phyloP scores from a whole-genome alignment of 371 early-diverging fungal species.

The Apophysomyces elegans region DNA sequence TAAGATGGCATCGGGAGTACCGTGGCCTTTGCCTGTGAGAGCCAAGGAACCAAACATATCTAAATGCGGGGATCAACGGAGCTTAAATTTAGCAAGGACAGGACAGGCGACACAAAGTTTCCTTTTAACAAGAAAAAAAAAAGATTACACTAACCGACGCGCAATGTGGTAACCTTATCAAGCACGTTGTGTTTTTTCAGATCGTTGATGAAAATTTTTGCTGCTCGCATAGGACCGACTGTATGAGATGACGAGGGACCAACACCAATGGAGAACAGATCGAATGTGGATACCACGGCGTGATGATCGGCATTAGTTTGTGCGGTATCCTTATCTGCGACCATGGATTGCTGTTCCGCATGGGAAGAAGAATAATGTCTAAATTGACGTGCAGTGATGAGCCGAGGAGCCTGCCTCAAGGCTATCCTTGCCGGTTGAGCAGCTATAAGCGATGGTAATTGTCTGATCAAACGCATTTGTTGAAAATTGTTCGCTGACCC shows the following conservation, averaged over 20 bases:
- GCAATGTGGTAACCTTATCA: slow-evolving; percentile 68
- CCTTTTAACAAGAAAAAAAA: not conserved
- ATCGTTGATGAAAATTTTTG: slow-evolving; percentile 91
- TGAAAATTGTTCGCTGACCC: slow-evolving; percentile 3
- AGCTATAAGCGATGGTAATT: not conserved
- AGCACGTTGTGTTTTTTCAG: slow-evolving; percentile 75
- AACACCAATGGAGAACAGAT: slow-evolving; percentile 94
- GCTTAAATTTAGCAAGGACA: not conserved
- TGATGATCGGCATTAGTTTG: slow-evolving; percentile 53
- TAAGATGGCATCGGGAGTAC: slow-evolving; percentile 89
- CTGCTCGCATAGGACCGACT: slow-evolving; percentile 97
- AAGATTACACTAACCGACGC: slow-evolving; percentile 56
- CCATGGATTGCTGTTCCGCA: not conserved
- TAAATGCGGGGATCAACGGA: slow-evolving; percentile 16
- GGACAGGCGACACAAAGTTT: not conserved
- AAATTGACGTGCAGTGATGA: not conserved
- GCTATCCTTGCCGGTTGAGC: slow-evolving; percentile 9
- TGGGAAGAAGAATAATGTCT: slow-evolving; percentile 5
- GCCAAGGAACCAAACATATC: slow-evolving; percentile 95
- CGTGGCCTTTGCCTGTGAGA: slow-evolving; percentile 94
- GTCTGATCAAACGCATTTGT: slow-evolving; percentile 9
- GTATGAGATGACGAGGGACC: slow-evolving; percentile 93
- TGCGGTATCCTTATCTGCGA: not conserved
- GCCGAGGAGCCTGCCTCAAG: slow-evolving; percentile 9
- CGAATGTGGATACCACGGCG: slow-evolving; percentile 94